These are phyloP conservation scores for Globisporangium acanthophoron DNA, from an alignment of 352 stramenopile genomes.

Conservation along the genomic window DNA sequence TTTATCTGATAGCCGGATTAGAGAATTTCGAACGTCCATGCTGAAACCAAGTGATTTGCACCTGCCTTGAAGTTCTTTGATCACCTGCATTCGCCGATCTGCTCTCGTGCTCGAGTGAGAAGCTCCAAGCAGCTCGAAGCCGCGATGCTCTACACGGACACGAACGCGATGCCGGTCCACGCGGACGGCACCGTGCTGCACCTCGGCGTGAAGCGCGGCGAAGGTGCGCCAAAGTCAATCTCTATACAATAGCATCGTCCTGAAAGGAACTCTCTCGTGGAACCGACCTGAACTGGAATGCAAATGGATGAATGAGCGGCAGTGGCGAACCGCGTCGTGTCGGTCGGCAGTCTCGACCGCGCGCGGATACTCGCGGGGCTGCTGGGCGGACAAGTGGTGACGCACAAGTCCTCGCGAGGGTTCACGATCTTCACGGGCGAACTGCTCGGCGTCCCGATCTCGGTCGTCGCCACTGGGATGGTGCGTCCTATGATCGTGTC, in stretches of 20 bases:
- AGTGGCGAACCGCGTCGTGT: slow-evolving; percentile 47
- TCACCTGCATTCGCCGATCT: no score
- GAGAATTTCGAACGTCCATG: no score
- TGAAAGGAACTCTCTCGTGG: no score
- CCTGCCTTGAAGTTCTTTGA: no score
- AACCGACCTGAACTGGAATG: no score
- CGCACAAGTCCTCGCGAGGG: slow-evolving; percentile 34
- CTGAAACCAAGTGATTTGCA: no score
- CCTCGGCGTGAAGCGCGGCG: slow-evolving; percentile 29
- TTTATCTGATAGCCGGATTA: no score
- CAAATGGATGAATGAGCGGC: not conserved
- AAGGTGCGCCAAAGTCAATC: slow-evolving; percentile 16
- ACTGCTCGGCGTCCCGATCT: slow-evolving; percentile 36
- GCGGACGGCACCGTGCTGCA: slow-evolving; percentile 38
- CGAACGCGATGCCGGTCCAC: slow-evolving; percentile 37
- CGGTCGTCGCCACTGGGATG: slow-evolving; percentile 64
- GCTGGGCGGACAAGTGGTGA: slow-evolving; percentile 24
- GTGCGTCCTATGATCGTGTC: slow-evolving; percentile 5
- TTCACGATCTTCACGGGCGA: slow-evolving; percentile 60
- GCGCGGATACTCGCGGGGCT: slow-evolving; percentile 25
- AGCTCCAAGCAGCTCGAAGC: not conserved
- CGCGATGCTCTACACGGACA: slow-evolving; percentile 36
- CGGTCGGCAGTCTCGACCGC: slow-evolving; percentile 35
- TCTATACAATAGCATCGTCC: not conserved
- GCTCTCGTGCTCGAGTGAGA: no score